Base-by-base conservation (phyloP, 108 stramenopile species). In the Asterionellopsis glacialis region DNA sequence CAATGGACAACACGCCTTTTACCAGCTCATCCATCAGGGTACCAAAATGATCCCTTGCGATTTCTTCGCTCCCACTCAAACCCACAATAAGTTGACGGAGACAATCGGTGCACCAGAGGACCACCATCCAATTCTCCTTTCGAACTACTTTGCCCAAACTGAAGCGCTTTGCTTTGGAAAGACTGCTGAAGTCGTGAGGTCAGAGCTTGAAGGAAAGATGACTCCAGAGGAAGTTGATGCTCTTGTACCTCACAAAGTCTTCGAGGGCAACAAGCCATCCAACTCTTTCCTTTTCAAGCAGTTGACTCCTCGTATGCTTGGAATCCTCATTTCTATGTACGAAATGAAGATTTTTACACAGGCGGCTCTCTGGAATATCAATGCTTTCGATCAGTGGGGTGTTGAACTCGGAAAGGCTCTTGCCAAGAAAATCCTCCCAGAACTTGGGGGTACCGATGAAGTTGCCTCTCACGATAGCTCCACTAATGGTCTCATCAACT, bases 11-110 rank as follows among this genome's bases (percentile, higher is more conserved):
- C 97, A 98, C 71, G 89, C 91, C 42, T 98, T 99, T 68, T 99
- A 98, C 64, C 99, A 99, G 85, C 78, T 99, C 45, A 84, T 99
- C 48, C 99, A 99, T 74, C 96, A 99, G 76, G 98, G 98, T 27
- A 91, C 97, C 22, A 82, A 82, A 52, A 68, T 96, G 1, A 87
- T 98, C 22, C 97, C 96, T 11, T 82, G 85, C 28, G 99, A 99
- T 55, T 99, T 99, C 68, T 83, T 98, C 44, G 99, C 93, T 18
- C 94, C 92, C 43, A 75, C 75, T 60, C 75, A 94, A 60, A 77
- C 77, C 12, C 92, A 94, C 58, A 82, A 82, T 59, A 63, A 76
- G n/a, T 60, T 85, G 48, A 57, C 85, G 21, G 75, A 79, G 26
- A 45, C 50, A 15, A 70, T 75, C 45, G 87, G 90, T 22, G 88